These are phyloP conservation scores for Turritis glabra DNA, from an alignment of 345 rosid species.

Conservation along the genomic window DNA sequence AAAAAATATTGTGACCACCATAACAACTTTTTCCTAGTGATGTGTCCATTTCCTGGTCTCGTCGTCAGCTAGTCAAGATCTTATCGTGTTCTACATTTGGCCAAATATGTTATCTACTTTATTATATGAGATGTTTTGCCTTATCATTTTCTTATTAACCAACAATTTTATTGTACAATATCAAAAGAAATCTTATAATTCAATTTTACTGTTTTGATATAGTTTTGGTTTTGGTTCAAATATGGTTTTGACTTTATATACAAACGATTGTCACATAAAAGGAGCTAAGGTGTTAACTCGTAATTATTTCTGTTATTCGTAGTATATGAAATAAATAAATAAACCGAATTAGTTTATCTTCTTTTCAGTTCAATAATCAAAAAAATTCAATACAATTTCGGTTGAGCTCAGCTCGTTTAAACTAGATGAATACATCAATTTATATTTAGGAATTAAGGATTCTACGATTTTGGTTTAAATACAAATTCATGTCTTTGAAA, in stretches of 20 bases:
- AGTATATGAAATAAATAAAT: too few relatives aligned
- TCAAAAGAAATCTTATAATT: not conserved
- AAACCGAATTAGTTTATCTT: too few relatives aligned
- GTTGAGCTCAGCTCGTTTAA: too few relatives aligned
- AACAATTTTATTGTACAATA: not conserved
- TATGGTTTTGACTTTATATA: not conserved
- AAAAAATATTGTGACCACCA: conserved; percentile 2
- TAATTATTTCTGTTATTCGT: too few relatives aligned
- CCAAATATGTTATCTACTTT: conserved; percentile 21
- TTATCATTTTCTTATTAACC: not conserved
- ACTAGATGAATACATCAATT: too few relatives aligned
- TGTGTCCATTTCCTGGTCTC: not conserved
- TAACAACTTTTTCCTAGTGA: not conserved
- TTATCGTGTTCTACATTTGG: conserved; percentile 9
- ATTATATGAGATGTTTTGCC: not conserved
- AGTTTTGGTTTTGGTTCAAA: not conserved
- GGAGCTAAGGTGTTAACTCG: not conserved
- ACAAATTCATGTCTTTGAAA: too few relatives aligned
- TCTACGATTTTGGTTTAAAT: too few relatives aligned
- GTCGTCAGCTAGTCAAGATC: not conserved
- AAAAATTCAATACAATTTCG: too few relatives aligned
- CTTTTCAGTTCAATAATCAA: too few relatives aligned
- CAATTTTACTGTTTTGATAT: too few relatives aligned
- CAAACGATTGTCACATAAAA: not conserved
- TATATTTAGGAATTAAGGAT: too few relatives aligned